These are phyloP conservation scores for Antitrichia curtipendula DNA, from an alignment of 225 moss, liverwort and hornwort genomes.

Conservation along the genomic window DNA sequence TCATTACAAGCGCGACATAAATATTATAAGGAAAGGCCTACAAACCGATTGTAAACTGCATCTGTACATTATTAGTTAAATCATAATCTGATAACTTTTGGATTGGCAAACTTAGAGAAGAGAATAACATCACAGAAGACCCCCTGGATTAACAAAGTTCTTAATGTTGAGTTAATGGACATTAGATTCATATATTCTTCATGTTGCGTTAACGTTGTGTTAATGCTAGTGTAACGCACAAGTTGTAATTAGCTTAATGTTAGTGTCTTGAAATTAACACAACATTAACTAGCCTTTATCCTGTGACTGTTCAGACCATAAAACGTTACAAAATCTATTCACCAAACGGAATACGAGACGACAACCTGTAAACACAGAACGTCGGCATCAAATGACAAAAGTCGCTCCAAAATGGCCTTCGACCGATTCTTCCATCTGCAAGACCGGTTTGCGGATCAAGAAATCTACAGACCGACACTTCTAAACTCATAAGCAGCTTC, in stretches of 20 bases:
- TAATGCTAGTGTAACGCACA: background rate
- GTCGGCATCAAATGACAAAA: slow-evolving; percentile 74
- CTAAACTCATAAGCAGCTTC: background rate
- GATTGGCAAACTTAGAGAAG: background rate
- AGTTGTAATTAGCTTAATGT: background rate
- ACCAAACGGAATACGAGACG: background rate
- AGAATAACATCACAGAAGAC: background rate
- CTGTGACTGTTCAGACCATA: background rate
- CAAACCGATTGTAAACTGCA: background rate
- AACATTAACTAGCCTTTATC: background rate
- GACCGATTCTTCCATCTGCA: slow-evolving; percentile 78
- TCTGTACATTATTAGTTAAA: background rate
- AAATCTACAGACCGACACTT: background rate
- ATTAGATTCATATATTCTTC: background rate
- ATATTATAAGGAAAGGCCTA: background rate
- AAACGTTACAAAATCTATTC: background rate
- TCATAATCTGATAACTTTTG: background rate
- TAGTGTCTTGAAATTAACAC: background rate
- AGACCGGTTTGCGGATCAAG: background rate
- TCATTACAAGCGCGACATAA: background rate
- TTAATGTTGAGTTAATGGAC: background rate
- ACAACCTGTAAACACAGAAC: slow-evolving; percentile 80
- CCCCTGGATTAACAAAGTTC: background rate
- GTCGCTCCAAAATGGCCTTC: slow-evolving; percentile 47
- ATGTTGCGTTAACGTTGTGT: background rate